Conservation (phyloP, 768 basidiomycete species). For the Trichaptum fuscoviolaceum region DNA sequence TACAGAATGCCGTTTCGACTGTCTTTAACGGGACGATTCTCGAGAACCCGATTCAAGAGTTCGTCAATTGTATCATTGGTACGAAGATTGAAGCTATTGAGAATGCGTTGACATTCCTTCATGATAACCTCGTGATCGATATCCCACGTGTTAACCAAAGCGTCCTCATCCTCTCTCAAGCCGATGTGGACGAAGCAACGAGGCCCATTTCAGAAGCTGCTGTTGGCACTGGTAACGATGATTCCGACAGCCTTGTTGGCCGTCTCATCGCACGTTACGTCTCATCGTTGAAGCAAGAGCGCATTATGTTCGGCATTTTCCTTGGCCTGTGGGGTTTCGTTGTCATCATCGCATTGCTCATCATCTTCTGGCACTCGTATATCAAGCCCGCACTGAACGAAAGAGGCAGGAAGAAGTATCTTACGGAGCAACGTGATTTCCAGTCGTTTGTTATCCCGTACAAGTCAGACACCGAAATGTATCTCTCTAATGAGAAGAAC, state of each 20-base stretch:
- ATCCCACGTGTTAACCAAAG: constrained; percentile 74
- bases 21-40: constrained; percentile 86
- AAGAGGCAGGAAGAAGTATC: constrained; percentile 44
- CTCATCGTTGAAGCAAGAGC: constrained; percentile 68
- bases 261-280: constrained; percentile 72
- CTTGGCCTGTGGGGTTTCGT: constrained; percentile 80
- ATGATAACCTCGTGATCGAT: constrained; percentile 77
- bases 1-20: constrained; percentile 70
- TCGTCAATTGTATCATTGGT: constrained; percentile 88
- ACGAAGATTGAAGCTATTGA: constrained; percentile 84
- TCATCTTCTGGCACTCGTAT: constrained; percentile 72
- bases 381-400: constrained; percentile 42
- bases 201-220: constrained; percentile 82
- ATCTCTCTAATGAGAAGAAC: constrained; percentile 11
- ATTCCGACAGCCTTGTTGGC: constrained; percentile 60
- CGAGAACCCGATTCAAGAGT: constrained; percentile 75
- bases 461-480: constrained; percentile 14
- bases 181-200: constrained; percentile 66
- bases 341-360: constrained; percentile 67
- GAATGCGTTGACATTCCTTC: constrained; percentile 84
- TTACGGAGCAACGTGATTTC: constrained; percentile 43
- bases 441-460: constrained; percentile 33
- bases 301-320: constrained; percentile 79
- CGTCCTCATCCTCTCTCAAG: constrained; percentile 71
- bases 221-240: constrained; percentile 49